These are phyloP conservation scores for Lichenothelia convexa DNA, from an alignment of 495 filamentous ascomycete species.

Conservation along the genomic window DNA sequence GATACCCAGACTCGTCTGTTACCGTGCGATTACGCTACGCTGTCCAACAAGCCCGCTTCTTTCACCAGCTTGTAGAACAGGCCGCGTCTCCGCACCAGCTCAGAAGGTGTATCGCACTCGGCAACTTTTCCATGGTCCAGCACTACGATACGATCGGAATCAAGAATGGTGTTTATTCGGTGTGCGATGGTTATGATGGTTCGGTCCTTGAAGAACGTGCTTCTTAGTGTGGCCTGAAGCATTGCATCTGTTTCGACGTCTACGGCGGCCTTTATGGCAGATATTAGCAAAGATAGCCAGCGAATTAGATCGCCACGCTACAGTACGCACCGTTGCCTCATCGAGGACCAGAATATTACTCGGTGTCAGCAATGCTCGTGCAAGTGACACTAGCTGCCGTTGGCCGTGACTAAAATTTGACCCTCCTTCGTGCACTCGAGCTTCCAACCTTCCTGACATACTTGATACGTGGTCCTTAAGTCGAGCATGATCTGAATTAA, in stretches of 20 bases:
- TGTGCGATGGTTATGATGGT: conserved; percentile 98
- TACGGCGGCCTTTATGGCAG: conserved; percentile 48
- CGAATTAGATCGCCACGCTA: not conserved
- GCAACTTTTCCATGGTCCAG: conserved; percentile 45
- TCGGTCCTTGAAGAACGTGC: conserved; percentile 56
- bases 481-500: conserved; percentile 62
- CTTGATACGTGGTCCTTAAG: conserved; percentile 75
- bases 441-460: conserved; percentile 84
- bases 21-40: too few species aligned
- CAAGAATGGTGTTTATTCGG: conserved; percentile 90
- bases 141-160: conserved; percentile 80
- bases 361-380: conserved; percentile 80
- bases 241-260: conserved; percentile 88
- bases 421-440: conserved; percentile 79
- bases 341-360: conserved; percentile 95
- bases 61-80: conserved; percentile 25
- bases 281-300: not conserved
- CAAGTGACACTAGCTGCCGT: conserved; percentile 81
- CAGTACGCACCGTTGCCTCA: conserved; percentile 57
- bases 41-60: conserved; percentile 21
- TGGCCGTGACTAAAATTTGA: conserved; percentile 67
- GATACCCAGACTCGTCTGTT: conserved; percentile 9
- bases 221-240: conserved; percentile 48
- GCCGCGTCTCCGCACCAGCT: conserved; percentile 18
- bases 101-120: conserved; percentile 26